Evolutionary conservation across 805 yeast genomes (phyloP).

Genomic region (Myxozyma nipponensis): DNA sequence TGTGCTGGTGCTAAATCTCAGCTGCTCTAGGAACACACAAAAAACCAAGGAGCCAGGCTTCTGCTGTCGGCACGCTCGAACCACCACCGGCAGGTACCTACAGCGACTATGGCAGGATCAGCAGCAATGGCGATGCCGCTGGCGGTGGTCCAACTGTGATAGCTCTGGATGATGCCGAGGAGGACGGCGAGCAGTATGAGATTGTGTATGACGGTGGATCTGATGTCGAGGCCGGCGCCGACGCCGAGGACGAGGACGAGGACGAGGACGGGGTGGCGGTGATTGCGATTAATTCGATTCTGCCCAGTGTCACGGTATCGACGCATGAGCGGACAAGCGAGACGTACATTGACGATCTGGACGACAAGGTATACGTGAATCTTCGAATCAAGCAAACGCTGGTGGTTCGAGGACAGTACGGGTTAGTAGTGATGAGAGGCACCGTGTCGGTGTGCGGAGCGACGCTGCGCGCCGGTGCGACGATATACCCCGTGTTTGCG

Average conservation of each 20-base stretch:
- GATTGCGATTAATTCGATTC: no score
- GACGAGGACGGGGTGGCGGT: no score
- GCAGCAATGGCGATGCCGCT: neutral
- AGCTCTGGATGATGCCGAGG: neutral
- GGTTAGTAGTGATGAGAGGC: constrained; percentile 34
- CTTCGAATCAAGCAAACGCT: constrained; percentile 14
- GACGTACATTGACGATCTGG: neutral
- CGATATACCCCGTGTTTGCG: constrained; percentile 22
- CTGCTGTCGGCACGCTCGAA: no score
- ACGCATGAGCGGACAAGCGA: no score
- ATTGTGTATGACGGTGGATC: constrained; percentile 3
- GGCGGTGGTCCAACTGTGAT: no score
- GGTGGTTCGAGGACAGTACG: constrained; percentile 34
- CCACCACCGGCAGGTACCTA: no score
- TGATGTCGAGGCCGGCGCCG: neutral
- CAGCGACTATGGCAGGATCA: neutral
- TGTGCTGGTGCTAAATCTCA: no score
- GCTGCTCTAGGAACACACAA: no score
- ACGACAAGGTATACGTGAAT: neutral
- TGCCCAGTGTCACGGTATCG: no score
- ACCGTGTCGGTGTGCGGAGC: constrained; percentile 34
- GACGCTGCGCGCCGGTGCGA: constrained; percentile 19
- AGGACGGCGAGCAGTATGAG: neutral
- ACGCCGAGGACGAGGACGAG: neutral
- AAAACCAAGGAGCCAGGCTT: no score